Conservation (phyloP, 2,329 filamentous ascomycete species). For the Grosmannia huntii region DNA sequence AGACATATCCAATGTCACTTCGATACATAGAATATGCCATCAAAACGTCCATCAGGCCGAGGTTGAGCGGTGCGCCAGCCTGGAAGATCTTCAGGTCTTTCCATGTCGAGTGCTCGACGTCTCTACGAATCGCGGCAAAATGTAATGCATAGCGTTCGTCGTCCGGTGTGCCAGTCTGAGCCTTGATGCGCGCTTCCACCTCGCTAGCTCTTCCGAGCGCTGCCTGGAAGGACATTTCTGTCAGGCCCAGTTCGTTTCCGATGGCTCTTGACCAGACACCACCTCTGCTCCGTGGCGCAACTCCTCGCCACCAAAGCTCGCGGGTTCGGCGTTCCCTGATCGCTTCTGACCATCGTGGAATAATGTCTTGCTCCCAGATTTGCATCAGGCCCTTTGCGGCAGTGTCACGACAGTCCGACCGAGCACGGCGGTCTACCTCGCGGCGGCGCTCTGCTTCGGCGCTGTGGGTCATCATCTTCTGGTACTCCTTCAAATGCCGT, state of each 20-base stretch:
- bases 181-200: conserved; percentile 42
- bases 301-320: conserved; percentile 72
- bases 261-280: conserved; percentile 58
- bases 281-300: conserved; percentile 58
- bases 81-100: conserved; percentile 63
- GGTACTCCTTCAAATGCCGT: conserved; percentile 74
- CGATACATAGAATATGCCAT: conserved; percentile 73
- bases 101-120: conserved; percentile 53
- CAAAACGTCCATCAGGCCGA: conserved; percentile 56
- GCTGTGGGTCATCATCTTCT: conserved; percentile 64
- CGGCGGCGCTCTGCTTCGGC: conserved; percentile 46
- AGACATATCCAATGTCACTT: conserved; percentile 66
- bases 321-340: conserved; percentile 55
- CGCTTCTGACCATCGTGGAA: conserved; percentile 65
- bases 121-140: conserved; percentile 50
- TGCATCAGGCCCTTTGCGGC: conserved; percentile 40
- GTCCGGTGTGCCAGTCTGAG: conserved; percentile 37
- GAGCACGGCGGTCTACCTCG: conserved; percentile 38
- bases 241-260: conserved; percentile 59
- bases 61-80: conserved; percentile 50
- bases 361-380: conserved; percentile 64
- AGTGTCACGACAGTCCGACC: conserved; percentile 40
- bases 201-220: conserved; percentile 56
- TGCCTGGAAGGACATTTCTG: conserved; percentile 53
- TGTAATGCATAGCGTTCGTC: conserved; percentile 44